Percentiles rank a stretch among this genome's conserved stretches.
Conservation (phyloP, 495 filamentous ascomycete genomes). For the Xylaria intraflava region DNA sequence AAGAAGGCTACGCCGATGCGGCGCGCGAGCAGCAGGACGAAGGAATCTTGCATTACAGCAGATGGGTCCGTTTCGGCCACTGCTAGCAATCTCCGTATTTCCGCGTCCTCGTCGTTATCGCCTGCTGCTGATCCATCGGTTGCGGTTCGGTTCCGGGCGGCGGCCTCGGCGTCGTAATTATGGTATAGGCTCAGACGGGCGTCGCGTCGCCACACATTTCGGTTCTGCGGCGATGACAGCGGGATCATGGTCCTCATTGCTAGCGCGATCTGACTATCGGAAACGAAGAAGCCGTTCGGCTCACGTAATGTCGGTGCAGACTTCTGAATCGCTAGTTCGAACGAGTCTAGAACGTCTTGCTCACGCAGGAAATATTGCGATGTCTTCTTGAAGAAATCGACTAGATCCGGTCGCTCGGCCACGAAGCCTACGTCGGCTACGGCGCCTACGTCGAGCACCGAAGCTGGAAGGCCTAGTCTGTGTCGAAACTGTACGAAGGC, state of each 20-base stretch:
- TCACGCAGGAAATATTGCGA: slow-evolving; percentile 3
- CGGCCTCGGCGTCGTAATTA: not conserved
- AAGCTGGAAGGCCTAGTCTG: not conserved
- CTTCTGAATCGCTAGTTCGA: slow-evolving; percentile 9
- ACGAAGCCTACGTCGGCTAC: not conserved
- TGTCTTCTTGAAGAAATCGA: not conserved
- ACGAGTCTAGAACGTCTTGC: slow-evolving; percentile 5
- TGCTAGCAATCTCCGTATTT: not conserved
- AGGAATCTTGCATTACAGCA: not conserved
- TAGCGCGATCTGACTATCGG: not conserved
- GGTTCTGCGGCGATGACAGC: not conserved
- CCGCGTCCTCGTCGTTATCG: not conserved
- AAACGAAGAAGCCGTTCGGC: not conserved
- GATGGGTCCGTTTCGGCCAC: not conserved
- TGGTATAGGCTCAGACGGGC: not conserved
- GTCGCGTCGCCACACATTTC: slow-evolving; percentile 4
- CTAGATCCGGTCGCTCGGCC: not conserved
- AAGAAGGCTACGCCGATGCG: not conserved
- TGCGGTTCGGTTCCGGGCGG: not conserved
- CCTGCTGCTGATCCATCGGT: too few relatives aligned
- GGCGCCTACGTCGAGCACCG: not conserved
- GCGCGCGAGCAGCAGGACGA: not conserved
- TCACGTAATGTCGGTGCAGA: not conserved
- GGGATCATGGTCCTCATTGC: not conserved
- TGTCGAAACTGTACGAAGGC: not conserved